Base-by-base conservation (phyloP, 2,329 filamentous ascomycete genomes). In the Trichophyton schoenleinii region DNA sequence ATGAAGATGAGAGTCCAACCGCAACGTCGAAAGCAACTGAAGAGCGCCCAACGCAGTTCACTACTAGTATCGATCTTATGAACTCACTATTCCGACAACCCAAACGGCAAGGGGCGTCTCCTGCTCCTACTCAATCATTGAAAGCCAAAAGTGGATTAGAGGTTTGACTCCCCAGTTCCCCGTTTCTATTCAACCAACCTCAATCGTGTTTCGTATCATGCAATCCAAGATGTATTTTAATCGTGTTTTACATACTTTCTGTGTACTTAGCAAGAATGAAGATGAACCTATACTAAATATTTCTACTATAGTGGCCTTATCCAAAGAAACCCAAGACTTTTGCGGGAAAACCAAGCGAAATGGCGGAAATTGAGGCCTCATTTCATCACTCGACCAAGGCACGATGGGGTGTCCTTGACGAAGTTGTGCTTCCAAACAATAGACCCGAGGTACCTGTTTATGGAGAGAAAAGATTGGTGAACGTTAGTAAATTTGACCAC, bases 1-100 rank as follows among this genome's bases (percentile, higher is more conserved):
- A 75, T 60, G 66, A 64, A 59, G 72, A 74, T 8, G 74, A 71
- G 57, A 72, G 71, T 22, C 67, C 70, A 58, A 69, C 65, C 67
- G 58, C 58, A 15, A 64, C 57, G 9, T 55, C 58, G 9, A 66
- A 62, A 22, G 38, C 58, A 66, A 66, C 52, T 62, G 59, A 57
- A 18, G 61, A 81, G 60, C 62, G 59, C 22, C 58, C 62, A 20
- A 83, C 83, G 65, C 86, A 87, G 0, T 92, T 96, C 73, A 83
- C 85, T 20, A 96, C 88, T 20, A 91, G 88, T 70, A 95, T 97
- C 75, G 94, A 96, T 77, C 79, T 96, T 72, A 96, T 96, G 90
- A 92, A 95, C 72, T 95, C 90, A 57, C 79, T 96, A 61, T 96
- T 95, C 74, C 87, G 88, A 72, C 83, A 87, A 74, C 81, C 85